Evolutionary conservation across 108 stramenopile species (phyloP), one percentile per base, ranked within the genome.

Genomic region (Mediolabrus comicus): DNA sequence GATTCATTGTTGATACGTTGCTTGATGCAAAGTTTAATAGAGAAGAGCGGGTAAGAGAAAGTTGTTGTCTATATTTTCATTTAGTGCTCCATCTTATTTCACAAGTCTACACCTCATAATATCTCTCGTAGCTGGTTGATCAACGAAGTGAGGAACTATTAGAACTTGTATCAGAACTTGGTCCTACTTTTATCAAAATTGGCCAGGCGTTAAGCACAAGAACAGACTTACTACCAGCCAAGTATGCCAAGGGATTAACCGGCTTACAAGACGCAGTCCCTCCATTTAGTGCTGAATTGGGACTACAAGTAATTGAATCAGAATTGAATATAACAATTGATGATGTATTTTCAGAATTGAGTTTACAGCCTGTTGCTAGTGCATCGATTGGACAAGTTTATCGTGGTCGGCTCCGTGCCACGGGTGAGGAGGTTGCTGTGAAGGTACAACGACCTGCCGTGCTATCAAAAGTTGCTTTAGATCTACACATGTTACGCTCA

Each of bases 321-420:
- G 89, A 93, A 59, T 65, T 91, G 19, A 30, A 35, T 25, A 59
- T 73, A 13, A 61, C 43, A 11, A 63, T 86, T 24, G 68, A 88
- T 31, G 61, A 87, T 25, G 63, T 87, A 30, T 86, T 92, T 59
- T 67, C 57, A 22, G 66, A 71, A 39, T 58, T 85, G 14, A 59
- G 75, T 35, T 16, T 38, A 13, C 53, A 74, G 41, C 86, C 86
- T 19, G 85, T 97, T 3, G 96, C 96, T 14, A 81, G 85, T 17
- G 96, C 96, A 7, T 91, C 89, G 12, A 91, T 97, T 36, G 96
- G 96, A 13, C 94, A 95, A 74, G 96, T 95, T 6, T 94, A 94
- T 80, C 82, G 81, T 69, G 92, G 84, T 16, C 75, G 74, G 56
- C 74, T 94, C 4, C 62, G 75, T 9, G 9, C 13, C 0, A 57